phyloP scores from a whole-genome alignment of 352 stramenopile species.

The Plasmopara halstedii region DNA sequence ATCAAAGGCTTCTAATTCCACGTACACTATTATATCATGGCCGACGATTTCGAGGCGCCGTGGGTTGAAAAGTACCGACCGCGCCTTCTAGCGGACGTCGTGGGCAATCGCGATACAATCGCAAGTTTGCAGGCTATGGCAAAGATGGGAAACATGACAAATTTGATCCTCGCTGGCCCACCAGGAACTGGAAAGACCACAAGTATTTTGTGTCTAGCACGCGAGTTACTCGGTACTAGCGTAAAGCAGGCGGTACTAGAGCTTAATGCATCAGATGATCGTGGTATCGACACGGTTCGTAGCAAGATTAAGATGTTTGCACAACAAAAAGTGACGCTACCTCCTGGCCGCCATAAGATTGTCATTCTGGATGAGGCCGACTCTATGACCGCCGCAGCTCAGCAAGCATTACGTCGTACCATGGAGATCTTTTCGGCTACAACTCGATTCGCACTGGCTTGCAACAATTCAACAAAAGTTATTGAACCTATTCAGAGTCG shows the following conservation, averaged over 20 bases:
- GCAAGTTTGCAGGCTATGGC: conserved; percentile 93
- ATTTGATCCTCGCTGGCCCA: conserved; percentile 95
- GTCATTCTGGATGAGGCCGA: conserved; percentile 99
- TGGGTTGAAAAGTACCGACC: conserved; percentile 99
- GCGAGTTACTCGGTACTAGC: conserved; percentile 77
- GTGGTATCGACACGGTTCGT: conserved; percentile 83
- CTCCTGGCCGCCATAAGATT: conserved; percentile 93
- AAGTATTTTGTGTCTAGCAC: conserved; percentile 86
- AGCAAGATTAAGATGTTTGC: conserved; percentile 99
- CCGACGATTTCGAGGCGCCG: conserved; percentile 83
- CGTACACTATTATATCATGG: no score
- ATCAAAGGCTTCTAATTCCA: no score
- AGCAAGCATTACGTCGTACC: conserved; percentile 96
- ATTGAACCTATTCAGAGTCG: conserved; percentile 99
- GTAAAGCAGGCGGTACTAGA: conserved; percentile 93
- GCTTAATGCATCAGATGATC: conserved; percentile 97
- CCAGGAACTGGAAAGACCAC: conserved; percentile 93
- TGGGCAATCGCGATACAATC: conserved; percentile 98
- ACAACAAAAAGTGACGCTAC: conserved; percentile 95
- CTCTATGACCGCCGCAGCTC: conserved; percentile 95
- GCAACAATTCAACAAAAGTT: conserved; percentile 99
- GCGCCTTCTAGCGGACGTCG: conserved; percentile 86
- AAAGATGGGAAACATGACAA: conserved; percentile 96
- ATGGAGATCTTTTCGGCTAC: conserved; percentile 99
- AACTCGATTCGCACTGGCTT: conserved; percentile 97